A percentile compares a stretch with the other conserved stretches of the same genome.
Conservation (phyloP, 495 filamentous ascomycete genomes). For the Bacidia gigantensis region DNA sequence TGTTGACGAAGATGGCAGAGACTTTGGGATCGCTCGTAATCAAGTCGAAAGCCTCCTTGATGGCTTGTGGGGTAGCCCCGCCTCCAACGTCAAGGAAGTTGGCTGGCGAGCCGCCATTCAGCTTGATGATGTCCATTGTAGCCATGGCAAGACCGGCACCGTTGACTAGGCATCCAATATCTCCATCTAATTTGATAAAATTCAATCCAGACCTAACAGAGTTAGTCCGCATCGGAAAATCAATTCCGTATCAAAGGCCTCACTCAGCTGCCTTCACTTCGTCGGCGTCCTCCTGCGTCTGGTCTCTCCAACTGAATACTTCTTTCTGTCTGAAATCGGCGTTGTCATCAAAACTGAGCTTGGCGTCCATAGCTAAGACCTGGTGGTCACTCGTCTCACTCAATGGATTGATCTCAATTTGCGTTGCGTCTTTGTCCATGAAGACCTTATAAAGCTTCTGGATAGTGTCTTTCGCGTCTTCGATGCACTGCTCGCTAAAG, state of each 20-base stretch:
- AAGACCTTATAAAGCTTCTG: constrained; percentile 98
- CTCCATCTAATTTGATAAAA: constrained; percentile 99
- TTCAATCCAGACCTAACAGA: constrained; percentile 56
- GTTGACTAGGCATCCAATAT: constrained; percentile 98
- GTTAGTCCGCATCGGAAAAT: constrained; percentile 10
- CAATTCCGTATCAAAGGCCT: too few relatives aligned
- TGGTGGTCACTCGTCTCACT: constrained; percentile 95
- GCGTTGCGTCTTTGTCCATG: constrained; percentile 93
- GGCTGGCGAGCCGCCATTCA: constrained; percentile 88
- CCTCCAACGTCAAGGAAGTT: constrained; percentile 99
- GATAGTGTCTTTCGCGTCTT: constrained; percentile 86
- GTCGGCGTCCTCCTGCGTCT: constrained; percentile 88
- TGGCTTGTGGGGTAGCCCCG: constrained; percentile 90
- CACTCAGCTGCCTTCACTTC: constrained; percentile 92
- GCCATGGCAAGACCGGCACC: constrained; percentile 98
- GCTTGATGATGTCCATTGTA: constrained; percentile 99
- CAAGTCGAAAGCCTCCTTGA: constrained; percentile 92
- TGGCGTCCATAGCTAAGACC: constrained; percentile 97
- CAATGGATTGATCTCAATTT: constrained; percentile 98
- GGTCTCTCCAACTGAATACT: constrained; percentile 84
- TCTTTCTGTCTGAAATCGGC: constrained; percentile 97
- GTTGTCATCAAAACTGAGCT: constrained; percentile 96
- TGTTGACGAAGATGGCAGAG: constrained; percentile 98
- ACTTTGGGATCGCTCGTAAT: constrained; percentile 98
- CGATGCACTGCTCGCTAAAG: constrained; percentile 92